phyloP scores from a whole-genome alignment of 768 basidiomycete species.

The Rhodosporidiobolus sp. region DNA sequence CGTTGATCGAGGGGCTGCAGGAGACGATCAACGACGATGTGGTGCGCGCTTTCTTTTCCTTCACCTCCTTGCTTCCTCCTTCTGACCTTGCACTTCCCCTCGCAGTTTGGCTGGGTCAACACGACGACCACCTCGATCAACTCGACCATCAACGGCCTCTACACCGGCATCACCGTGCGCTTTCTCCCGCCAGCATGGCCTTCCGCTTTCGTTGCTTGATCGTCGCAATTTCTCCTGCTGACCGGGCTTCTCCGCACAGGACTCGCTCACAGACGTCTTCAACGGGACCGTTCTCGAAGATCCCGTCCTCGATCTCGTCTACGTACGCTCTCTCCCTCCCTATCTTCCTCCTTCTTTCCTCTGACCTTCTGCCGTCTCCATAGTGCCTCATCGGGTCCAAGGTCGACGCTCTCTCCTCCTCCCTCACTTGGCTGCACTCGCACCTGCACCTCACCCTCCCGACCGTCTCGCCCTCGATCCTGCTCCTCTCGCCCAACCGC shows the following conservation, averaged over 20 bases:
- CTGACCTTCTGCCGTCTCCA: neutral
- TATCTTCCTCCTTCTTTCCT: no score
- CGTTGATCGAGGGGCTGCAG: constrained; percentile 67
- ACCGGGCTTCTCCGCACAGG: no score
- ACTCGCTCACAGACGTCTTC: constrained; percentile 52
- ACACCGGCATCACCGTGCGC: constrained; percentile 68
- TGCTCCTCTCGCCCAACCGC: constrained; percentile 68
- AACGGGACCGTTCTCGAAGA: constrained; percentile 75
- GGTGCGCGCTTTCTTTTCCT: constrained; percentile 29
- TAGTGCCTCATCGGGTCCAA: constrained; percentile 85
- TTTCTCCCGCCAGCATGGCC: no score
- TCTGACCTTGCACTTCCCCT: neutral
- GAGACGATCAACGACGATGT: constrained; percentile 64
- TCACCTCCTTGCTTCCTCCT: neutral
- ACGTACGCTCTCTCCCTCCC: constrained; percentile 34
- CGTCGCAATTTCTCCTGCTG: no score
- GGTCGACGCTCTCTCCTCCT: constrained; percentile 77
- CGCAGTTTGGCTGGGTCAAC: constrained; percentile 90
- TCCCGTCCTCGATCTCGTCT: constrained; percentile 80
- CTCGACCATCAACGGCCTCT: constrained; percentile 77
- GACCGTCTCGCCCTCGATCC: constrained; percentile 66
- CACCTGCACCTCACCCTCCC: constrained; percentile 80
- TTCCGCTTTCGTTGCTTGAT: no score
- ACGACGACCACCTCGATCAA: constrained; percentile 83
- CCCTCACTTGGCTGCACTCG: constrained; percentile 84